Conservation (phyloP, 2,329 filamentous ascomycete species). For the Hypoxylon sp. region DNA sequence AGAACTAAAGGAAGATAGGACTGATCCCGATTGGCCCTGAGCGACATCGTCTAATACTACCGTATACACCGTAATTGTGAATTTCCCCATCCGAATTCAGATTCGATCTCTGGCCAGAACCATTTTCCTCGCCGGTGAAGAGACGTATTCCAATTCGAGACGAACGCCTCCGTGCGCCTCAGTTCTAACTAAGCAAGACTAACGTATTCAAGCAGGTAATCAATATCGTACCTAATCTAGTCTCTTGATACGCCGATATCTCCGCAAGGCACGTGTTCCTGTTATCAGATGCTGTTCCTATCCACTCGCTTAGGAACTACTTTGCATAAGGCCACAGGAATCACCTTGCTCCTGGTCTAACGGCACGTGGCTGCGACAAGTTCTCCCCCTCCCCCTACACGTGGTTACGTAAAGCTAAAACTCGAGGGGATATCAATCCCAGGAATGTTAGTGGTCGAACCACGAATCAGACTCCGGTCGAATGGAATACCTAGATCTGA, state of each 20-base stretch:
- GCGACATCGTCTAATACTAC: slow-evolving; percentile 12
- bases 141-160: slow-evolving; percentile 5
- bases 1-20: slow-evolving; percentile 30
- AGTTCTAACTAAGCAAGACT: slow-evolving; percentile 9
- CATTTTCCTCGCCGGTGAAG: neutral
- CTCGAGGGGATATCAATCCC: slow-evolving; percentile 11
- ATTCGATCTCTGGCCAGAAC: slow-evolving; percentile 28
- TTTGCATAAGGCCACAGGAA: slow-evolving; percentile 3
- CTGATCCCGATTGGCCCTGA: slow-evolving; percentile 34
- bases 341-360: slow-evolving; percentile 5
- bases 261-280: slow-evolving; percentile 11
- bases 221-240: slow-evolving; percentile 10
- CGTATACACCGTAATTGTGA: slow-evolving; percentile 15
- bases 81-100: slow-evolving; percentile 16
- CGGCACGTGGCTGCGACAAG: slow-evolving; percentile 25
- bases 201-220: slow-evolving; percentile 10
- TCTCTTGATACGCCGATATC: slow-evolving; percentile 13
- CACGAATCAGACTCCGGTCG: slow-evolving; percentile 16
- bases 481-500: slow-evolving; percentile 2
- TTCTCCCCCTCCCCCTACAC: neutral
- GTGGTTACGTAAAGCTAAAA: slow-evolving; percentile 29
- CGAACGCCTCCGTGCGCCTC: slow-evolving; percentile 5
- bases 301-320: neutral
- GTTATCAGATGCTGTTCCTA: slow-evolving; percentile 5
- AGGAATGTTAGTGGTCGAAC: slow-evolving; percentile 9